Base-by-base conservation (phyloP, 73 alveolate species). In the Durusdinium trenchii region DNA sequence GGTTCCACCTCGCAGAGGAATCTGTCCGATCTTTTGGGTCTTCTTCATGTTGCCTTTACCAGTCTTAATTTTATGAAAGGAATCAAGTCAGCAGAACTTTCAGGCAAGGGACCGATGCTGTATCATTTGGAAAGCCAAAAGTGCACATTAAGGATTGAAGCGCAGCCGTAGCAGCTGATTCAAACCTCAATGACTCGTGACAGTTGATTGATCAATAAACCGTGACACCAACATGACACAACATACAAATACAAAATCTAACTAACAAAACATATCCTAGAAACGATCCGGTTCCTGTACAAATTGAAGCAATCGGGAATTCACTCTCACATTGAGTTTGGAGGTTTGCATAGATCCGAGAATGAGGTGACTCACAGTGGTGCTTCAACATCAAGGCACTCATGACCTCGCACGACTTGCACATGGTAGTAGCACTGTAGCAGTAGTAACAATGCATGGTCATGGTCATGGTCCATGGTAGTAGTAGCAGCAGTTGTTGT, bases 111-210 rank as follows among this genome's bases (percentile, higher is more conserved):
- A n/a, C n/a, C n/a, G n/a, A n/a, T n/a, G n/a, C 76, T 26, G 76
- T 26, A 62, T 35, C 40, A 62, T 14, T 73, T 23, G 46, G 51
- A 5, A 81, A 5, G 23, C 69, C 69, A 26, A 81, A 81, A 3
- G 47, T 45, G 3, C 28, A 9, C 6, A 7, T 16, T 18, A 81
- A 45, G 69, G 64, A 3, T 5, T 47, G 48, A 1, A 47, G 46
- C 35, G 91, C 91, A 1, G 36, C 50, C 60, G 43, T 45, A 9
- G 47, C 28, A 46, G 69, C 43, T 3, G 57, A 32, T 54, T 81
- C 91, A 28, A 81, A 81, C 91, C 91, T 81, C 47, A 6, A 12
- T n/a, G n/a, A n/a, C n/a, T n/a, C n/a, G n/a, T n/a, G n/a, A n/a
- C n/a, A n/a, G n/a, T n/a, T n/a, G n/a, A n/a, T n/a, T n/a, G n/a